Percentiles rank a stretch among this genome's conserved stretches.
phyloP scores from a whole-genome alignment of 176 grass and related monocot species.

The Aegilops umbellulata region DNA sequence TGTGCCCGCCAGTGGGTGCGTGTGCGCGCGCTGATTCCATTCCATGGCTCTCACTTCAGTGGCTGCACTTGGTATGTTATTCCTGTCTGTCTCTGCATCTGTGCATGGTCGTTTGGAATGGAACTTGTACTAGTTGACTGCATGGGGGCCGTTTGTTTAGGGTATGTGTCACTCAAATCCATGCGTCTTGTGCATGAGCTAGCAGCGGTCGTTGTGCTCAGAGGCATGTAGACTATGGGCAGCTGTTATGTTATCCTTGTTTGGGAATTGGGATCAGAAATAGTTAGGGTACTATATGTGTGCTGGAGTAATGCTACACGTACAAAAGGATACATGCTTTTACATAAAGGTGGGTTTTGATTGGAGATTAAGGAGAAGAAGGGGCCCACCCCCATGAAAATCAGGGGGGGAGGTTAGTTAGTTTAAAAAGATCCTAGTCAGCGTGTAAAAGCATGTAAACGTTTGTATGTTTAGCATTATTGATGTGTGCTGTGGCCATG shows the following conservation, averaged over 20 bases:
- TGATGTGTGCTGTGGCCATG: neutral
- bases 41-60: conserved; percentile 21
- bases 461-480: too few species aligned
- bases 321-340: too few species aligned
- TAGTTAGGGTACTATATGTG: neutral
- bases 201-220: conserved; percentile 7
- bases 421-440: too few species aligned
- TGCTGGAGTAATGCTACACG: neutral
- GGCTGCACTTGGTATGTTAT: conserved; percentile 24
- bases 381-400: too few species aligned
- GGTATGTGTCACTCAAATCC: conserved; percentile 38
- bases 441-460: too few species aligned
- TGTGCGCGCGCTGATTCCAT: conserved; percentile 18
- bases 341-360: too few species aligned
- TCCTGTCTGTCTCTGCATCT: conserved; percentile 23
- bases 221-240: conserved; percentile 13
- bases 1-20: neutral
- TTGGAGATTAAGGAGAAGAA: too few species aligned
- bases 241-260: conserved; percentile 30
- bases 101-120: conserved; percentile 18
- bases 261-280: conserved; percentile 12
- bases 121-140: conserved; percentile 15
- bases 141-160: conserved; percentile 32
- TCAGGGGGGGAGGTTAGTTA: too few species aligned
- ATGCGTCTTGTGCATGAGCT: conserved; percentile 29